Percentiles rank a stretch among this genome's conserved stretches.
phyloP scores from a whole-genome alignment of 805 yeast genomes.

The Debaryomyces hansenii region DNA sequence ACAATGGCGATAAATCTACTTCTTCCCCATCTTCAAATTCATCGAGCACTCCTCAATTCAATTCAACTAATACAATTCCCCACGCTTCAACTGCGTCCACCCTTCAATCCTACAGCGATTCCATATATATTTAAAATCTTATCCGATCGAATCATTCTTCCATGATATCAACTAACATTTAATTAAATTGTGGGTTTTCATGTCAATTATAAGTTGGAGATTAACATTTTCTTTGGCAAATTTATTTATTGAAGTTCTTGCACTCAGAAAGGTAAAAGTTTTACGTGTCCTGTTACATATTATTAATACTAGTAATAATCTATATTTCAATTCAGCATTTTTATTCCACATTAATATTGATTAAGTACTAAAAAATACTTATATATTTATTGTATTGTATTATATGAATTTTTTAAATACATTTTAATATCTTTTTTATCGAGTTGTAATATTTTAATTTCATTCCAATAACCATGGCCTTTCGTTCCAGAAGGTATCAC shows the following conservation, averaged over 20 bases:
- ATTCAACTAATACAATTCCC: conserved; percentile 2
- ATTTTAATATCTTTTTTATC: too few relatives aligned
- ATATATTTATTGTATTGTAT: too few relatives aligned
- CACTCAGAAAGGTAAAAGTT: too few relatives aligned
- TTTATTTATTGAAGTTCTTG: too few relatives aligned
- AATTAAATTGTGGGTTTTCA: background rate
- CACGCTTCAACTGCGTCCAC: conserved; percentile 28
- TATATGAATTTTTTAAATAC: too few relatives aligned
- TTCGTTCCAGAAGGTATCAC: conserved; percentile 60
- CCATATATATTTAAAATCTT: conserved; percentile 24
- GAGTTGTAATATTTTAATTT: background rate
- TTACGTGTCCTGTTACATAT: too few relatives aligned
- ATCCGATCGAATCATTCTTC: background rate
- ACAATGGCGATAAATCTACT: conserved; percentile 19
- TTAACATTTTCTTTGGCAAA: too few relatives aligned
- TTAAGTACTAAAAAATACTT: too few relatives aligned
- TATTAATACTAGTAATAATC: too few relatives aligned
- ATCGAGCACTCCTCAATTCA: background rate
- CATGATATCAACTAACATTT: background rate
- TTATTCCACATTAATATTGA: too few relatives aligned
- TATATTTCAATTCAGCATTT: too few relatives aligned
- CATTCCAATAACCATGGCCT: conserved; percentile 36
- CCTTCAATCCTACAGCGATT: conserved; percentile 34
- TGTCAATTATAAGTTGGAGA: too few relatives aligned
- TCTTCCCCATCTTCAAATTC: conserved; percentile 2